phyloP scores from a whole-genome alignment of 306 rosid genomes.

The Cicer pinnatifidum region DNA sequence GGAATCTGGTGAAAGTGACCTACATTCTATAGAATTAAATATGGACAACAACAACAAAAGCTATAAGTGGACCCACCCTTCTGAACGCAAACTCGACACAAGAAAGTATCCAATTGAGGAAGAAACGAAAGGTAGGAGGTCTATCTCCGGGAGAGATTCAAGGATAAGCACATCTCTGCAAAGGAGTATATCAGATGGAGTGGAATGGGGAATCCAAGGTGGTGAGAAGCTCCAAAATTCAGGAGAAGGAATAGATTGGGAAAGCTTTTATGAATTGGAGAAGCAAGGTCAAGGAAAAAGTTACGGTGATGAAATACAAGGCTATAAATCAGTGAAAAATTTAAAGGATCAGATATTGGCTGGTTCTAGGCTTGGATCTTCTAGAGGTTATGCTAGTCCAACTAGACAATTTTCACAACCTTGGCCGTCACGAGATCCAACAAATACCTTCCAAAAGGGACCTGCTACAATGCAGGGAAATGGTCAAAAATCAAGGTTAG shows the following conservation, averaged over 20 bases:
- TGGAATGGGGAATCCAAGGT: constrained; percentile 71
- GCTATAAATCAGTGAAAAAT: constrained; percentile 73
- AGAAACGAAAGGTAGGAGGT: constrained; percentile 69
- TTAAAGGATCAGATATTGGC: constrained; percentile 77
- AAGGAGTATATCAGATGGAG: constrained; percentile 90
- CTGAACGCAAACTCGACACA: constrained; percentile 61
- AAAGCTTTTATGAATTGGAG: constrained; percentile 72
- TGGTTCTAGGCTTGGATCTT: constrained; percentile 64
- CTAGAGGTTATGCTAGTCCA: constrained; percentile 73
- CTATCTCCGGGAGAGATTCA: constrained; percentile 71
- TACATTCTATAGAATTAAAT: constrained; percentile 89
- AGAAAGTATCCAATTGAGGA: constrained; percentile 62
- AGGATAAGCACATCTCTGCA: constrained; percentile 82
- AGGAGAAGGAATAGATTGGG: constrained; percentile 78
- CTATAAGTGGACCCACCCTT: constrained; percentile 70
- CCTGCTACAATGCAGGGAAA: constrained; percentile 55
- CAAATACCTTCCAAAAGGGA: constrained; percentile 58
- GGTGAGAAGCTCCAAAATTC: constrained; percentile 66
- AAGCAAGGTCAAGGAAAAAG: constrained; percentile 67
- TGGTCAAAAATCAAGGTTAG: constrained; percentile 77
- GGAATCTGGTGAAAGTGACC: constrained; percentile 87
- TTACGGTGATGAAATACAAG: constrained; percentile 63
- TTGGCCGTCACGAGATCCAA: constrained; percentile 69
- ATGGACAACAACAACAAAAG: constrained; percentile 80
- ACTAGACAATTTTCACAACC: constrained; percentile 78